phyloP scores from a whole-genome alignment of 805 yeast species.

The Starmerella sp. region DNA sequence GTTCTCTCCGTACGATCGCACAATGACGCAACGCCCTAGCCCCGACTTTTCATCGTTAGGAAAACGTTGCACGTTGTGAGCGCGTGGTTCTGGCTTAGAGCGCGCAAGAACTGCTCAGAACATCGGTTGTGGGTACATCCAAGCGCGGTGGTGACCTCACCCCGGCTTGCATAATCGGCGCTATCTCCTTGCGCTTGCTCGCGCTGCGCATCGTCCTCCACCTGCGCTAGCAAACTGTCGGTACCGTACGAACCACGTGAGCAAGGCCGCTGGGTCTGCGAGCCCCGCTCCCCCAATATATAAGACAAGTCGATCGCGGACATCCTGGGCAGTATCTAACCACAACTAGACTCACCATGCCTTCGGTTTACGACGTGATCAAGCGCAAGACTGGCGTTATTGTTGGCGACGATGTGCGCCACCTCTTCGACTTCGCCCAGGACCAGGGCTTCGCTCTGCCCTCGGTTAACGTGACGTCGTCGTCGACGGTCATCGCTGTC shows the following conservation, averaged over 20 bases:
- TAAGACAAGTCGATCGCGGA: not conserved
- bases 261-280: not conserved
- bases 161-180: not conserved
- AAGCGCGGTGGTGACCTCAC: not conserved
- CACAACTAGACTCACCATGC: constrained; percentile 11
- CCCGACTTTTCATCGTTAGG: not conserved
- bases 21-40: constrained; percentile 5
- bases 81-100: not conserved
- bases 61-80: not conserved
- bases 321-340: not conserved
- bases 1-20: constrained; percentile 1
- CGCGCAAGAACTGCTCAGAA: not conserved
- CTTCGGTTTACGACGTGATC: constrained; percentile 54
- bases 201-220: not conserved
- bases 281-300: constrained; percentile 5
- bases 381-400: constrained; percentile 93
- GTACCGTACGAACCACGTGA: constrained; percentile 6
- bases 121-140: not conserved
- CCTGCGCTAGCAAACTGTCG: not conserved
- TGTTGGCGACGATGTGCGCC: constrained; percentile 91
- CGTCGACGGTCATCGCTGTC: constrained; percentile 94
- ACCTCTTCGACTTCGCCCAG: constrained; percentile 78
- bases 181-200: not conserved
- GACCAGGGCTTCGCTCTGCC: constrained; percentile 92
- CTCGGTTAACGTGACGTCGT: constrained; percentile 95